A percentile compares a stretch with the other conserved stretches of the same genome.
Evolutionary conservation across 371 early-diverging fungal species (phyloP).

Genomic region (Rhizopus delemar): DNA sequence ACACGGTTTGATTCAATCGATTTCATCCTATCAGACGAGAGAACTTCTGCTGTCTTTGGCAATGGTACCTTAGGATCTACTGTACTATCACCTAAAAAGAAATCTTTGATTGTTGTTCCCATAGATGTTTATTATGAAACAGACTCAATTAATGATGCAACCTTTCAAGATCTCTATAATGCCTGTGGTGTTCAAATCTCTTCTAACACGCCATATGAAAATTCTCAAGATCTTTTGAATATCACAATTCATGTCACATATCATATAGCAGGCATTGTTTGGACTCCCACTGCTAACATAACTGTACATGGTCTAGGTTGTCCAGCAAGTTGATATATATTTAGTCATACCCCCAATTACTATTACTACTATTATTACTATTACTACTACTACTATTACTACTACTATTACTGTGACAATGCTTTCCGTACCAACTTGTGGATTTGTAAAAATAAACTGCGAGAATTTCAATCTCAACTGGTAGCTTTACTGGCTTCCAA

Average conservation of each 20-base stretch:
- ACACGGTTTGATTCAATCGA: constrained; percentile 24
- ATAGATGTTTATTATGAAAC: constrained; percentile 27
- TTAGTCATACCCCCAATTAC: too few species aligned
- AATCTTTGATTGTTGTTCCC: constrained; percentile 10
- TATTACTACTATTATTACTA: too few species aligned
- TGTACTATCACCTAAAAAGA: constrained; percentile 10
- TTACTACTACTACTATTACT: too few species aligned
- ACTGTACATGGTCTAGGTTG: constrained; percentile 21
- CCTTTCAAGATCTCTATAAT: constrained; percentile 38
- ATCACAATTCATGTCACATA: constrained; percentile 32
- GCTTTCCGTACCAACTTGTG: too few species aligned
- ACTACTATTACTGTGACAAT: too few species aligned
- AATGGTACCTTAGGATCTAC: constrained; percentile 9
- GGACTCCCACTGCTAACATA: constrained; percentile 28
- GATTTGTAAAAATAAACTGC: too few species aligned
- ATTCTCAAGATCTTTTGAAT: constrained; percentile 25
- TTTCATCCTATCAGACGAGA: constrained; percentile 20
- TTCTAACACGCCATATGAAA: constrained; percentile 16
- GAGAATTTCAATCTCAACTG: too few species aligned
- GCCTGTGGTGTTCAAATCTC: constrained; percentile 33
- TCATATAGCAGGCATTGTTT: constrained; percentile 38
- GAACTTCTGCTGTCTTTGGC: constrained; percentile 18
- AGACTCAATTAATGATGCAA: constrained; percentile 26
- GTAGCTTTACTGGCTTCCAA: too few species aligned
- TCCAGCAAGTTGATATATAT: constrained; percentile 16